Evolutionary conservation across 164 flowering plant species (phyloP), one percentile per base, ranked within the genome.

Genomic region (Tinospora cordifolia): DNA sequence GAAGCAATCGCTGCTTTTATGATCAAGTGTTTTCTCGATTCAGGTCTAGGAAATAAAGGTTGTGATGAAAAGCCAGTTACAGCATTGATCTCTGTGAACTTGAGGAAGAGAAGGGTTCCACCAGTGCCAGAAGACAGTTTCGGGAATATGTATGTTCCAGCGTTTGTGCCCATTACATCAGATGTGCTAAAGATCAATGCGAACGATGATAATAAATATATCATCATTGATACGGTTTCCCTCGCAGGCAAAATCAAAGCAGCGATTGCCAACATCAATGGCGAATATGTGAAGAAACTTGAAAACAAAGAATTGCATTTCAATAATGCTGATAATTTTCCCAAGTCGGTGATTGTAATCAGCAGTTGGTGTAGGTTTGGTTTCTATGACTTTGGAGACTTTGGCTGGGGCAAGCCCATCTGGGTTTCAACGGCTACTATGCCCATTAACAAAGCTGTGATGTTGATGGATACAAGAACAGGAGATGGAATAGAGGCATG

Each of bases 1-100:
- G 87, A 84, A 72, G 78, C 68, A 0, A 78, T 89, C 17, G 76
- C 90, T 0, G 83, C 87, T 2, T 72, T 87, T 65, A 39, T 89
- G 24, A 84, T 86, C 85, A 80, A 78, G 62, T 69, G 71, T 58
- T 25, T 54, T 6, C 74, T 17, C 81, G 82, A 6, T 25, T 40
- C 21, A 2, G 15, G 69, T 9, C 69, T 44, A 58, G 26, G 26
- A 24, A 71, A 14, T n/a, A 13, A 30, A 30, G 36, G 36, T 30
- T 17, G 26, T 13, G 26, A 36, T 15, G 12, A 64, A 17, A 1
- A 7, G 15, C 36, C 67, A 67, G 80, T 78, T 34, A 0, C 83
- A 14, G 36, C 75, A 10, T 69, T 69, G 8, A 85, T 78, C 59
- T 17, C 75, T 0, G 87, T 86, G 67, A 82, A 85, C 39, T 24